Percentiles rank a stretch among this genome's conserved stretches.
Conservation (phyloP, 1,284 basidiomycete species). For the Moesziomyces globuligerus region DNA sequence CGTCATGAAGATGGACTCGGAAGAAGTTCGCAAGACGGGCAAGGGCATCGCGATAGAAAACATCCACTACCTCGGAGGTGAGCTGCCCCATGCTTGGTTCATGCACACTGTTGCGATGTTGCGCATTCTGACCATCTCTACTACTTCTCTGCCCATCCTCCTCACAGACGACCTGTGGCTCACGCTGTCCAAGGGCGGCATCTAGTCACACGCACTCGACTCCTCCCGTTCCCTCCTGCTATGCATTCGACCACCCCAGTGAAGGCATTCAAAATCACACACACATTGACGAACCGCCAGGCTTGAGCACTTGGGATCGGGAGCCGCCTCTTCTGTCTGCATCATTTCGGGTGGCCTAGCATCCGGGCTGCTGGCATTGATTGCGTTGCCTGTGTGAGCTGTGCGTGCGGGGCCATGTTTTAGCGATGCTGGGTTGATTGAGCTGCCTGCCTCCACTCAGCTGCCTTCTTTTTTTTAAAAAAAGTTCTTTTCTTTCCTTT, state of each 20-base stretch:
- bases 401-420: no score
- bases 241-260: background rate
- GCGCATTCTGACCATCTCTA: background rate
- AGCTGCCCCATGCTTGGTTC: no score
- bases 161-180: slow-evolving; percentile 53
- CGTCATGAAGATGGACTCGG: slow-evolving; percentile 81
- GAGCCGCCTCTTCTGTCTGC: no score
- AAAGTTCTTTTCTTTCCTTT: background rate
- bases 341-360: no score
- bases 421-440: background rate
- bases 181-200: slow-evolving; percentile 47
- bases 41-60: slow-evolving; percentile 93
- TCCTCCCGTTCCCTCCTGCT: background rate
- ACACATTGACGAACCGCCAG: no score
- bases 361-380: no score
- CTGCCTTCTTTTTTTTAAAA: background rate
- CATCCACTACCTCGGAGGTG: slow-evolving; percentile 85
- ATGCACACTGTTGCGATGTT: no score
- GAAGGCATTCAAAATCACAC: background rate
- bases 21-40: slow-evolving; percentile 87
- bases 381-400: no score
- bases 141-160: background rate
- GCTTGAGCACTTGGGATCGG: no score
- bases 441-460: slow-evolving; percentile 3
- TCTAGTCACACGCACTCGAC: slow-evolving; percentile 15